phyloP scores from a whole-genome alignment of 176 grass and related monocot genomes.

The Rhynchospora tenuis region DNA sequence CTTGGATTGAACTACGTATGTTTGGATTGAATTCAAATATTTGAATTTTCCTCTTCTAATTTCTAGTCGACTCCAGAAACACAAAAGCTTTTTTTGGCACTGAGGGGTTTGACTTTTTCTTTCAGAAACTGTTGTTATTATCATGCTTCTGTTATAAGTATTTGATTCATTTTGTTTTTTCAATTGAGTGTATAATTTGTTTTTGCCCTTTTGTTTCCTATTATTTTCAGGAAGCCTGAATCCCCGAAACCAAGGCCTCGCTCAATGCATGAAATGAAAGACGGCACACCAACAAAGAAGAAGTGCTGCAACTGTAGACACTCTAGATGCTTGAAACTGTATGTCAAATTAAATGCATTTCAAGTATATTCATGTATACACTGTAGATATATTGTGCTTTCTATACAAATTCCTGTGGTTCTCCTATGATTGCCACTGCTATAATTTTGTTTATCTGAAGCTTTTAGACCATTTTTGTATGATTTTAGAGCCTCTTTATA shows the following conservation, averaged over 20 bases:
- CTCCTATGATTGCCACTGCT: background rate
- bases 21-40: background rate
- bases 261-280: conserved; percentile 52
- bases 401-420: background rate
- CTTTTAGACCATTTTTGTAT: background rate
- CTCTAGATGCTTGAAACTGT: conserved; percentile 96
- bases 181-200: conserved; percentile 13
- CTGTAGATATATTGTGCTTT: background rate
- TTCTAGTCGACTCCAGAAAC: background rate
- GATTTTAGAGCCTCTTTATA: background rate
- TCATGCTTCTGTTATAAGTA: background rate
- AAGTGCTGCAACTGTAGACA: conserved; percentile 95
- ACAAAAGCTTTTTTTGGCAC: background rate
- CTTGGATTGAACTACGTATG: background rate
- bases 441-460: background rate
- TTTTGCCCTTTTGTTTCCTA: conserved; percentile 24
- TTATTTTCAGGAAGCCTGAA: conserved; percentile 62
- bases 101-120: background rate
- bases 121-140: background rate
- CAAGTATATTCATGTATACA: background rate
- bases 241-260: conserved; percentile 53
- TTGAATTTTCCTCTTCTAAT: background rate
- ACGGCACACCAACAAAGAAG: conserved; percentile 71
- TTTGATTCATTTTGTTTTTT: background rate
- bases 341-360: conserved; percentile 32